A percentile compares a stretch with the other conserved stretches of the same genome.
Evolutionary conservation across 1,139 yeast species (phyloP).

Genomic region (Suhomyces maxii): DNA sequence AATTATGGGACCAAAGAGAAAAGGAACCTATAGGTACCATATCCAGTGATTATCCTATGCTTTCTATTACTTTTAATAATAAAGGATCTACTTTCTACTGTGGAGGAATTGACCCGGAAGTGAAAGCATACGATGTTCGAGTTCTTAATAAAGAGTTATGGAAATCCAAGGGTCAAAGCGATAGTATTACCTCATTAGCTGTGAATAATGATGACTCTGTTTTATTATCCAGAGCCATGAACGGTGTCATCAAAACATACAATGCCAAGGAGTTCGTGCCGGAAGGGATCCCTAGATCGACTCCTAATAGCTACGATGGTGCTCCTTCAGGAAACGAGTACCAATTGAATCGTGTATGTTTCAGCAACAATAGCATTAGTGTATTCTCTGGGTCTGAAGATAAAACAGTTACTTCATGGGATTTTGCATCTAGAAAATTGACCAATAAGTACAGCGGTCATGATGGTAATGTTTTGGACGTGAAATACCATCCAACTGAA

Average conservation of each 20-base stretch:
- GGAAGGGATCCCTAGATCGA: conserved; percentile 36
- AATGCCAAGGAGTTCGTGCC: conserved; percentile 51
- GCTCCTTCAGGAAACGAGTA: conserved; percentile 58
- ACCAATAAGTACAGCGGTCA: conserved; percentile 58
- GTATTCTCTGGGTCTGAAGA: conserved; percentile 67
- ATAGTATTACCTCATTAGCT: conserved; percentile 53
- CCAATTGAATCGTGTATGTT: conserved; percentile 49
- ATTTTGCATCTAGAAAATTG: conserved; percentile 49
- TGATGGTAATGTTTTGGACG: conserved; percentile 59
- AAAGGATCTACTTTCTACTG: conserved; percentile 48
- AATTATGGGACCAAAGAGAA: conserved; percentile 65
- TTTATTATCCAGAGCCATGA: conserved; percentile 56
- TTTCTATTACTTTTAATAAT: conserved; percentile 48
- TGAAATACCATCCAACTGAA: conserved; percentile 56
- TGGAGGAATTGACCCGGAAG: conserved; percentile 67
- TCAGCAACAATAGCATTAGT: conserved; percentile 37
- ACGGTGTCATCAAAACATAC: conserved; percentile 57
- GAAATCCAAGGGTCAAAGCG: conserved; percentile 42
- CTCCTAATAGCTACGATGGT: conserved; percentile 55
- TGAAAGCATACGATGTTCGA: conserved; percentile 58
- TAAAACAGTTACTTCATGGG: conserved; percentile 60
- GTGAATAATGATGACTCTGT: conserved; percentile 51
- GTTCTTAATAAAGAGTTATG: conserved; percentile 43
- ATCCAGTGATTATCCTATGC: conserved; percentile 54
- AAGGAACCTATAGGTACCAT: conserved; percentile 33